Evolutionary conservation across 345 rosid species (phyloP), one percentile per base, ranked within the genome.

Genomic region (Nephelium lappaceum): DNA sequence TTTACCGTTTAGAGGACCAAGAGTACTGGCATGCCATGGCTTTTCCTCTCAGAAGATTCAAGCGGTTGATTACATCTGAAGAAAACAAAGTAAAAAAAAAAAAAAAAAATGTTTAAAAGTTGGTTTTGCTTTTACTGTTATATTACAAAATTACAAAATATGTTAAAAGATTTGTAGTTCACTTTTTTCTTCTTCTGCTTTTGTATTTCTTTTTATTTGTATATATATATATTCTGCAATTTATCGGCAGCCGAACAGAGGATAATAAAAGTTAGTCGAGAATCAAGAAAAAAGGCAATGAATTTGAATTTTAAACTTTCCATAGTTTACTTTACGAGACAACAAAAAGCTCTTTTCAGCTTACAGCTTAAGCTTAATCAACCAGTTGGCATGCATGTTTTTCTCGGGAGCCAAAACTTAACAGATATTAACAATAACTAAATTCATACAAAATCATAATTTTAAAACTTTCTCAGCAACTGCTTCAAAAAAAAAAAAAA

Each of bases 1-100:
- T n/a, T 69, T 84, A 93, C 99, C 99, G 65, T 95, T 95, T 94
- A 3, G 94, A 89, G 23, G 99, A 95, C 99, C 99, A 95, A 14
- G 98, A 93, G 84, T 94, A 94, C 85, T 89, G 86, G 73, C 76
- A 78, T 2, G 99, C 98, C 92, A 95, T 92, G 87, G 91, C 94
- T 78, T 92, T 85, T 66, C 99, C 99, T 73, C 99, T 90, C 18
- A 95, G 92, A 24, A 89, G 80, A 84, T 92, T 90, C 79, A 95
- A 81, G 62, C 97, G 94, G 73, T 82, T 82, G 78, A 91, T 90
- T 38, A 95, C 98, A 83, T 95, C 99, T 95, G 94, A 79, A 15
- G 72, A 72, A 42, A 38, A 23, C 8, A 5, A 45, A 45, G 12
- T 45, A 1, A 45, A 45, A 45, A 45, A 45, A 11, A 0, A 45